Evolutionary conservation across 495 filamentous ascomycete genomes (phyloP).

Genomic region (Halenospora varia): DNA sequence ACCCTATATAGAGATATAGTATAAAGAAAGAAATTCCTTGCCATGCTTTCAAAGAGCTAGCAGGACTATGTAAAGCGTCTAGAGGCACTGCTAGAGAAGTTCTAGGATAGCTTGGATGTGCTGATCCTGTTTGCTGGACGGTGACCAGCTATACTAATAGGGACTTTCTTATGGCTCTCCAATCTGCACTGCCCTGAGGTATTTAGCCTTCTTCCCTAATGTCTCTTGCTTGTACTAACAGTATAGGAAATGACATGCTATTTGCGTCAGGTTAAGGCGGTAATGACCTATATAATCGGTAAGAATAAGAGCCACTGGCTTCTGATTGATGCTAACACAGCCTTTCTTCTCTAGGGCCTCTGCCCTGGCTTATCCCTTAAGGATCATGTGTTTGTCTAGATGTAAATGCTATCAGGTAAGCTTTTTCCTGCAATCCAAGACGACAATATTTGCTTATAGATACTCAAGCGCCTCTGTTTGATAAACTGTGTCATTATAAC

Average conservation of each 20-base stretch:
- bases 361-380: slow-evolving; percentile 18
- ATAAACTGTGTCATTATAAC: slow-evolving; percentile 25
- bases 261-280: slow-evolving; percentile 6
- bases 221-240: slow-evolving; percentile 7
- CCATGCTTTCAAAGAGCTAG: slow-evolving; percentile 2
- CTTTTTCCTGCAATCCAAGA: slow-evolving; percentile 15
- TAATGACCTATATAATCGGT: slow-evolving; percentile 6
- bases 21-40: slow-evolving; percentile 7
- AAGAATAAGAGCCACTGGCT: not conserved
- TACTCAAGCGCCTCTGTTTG: slow-evolving; percentile 11
- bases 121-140: not conserved
- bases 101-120: not conserved
- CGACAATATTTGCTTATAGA: not conserved
- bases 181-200: not conserved
- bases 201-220: not conserved
- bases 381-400: slow-evolving; percentile 18
- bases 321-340: slow-evolving; percentile 18
- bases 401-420: slow-evolving; percentile 10
- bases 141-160: not conserved
- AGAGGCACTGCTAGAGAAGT: not conserved
- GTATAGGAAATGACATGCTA: slow-evolving; percentile 12
- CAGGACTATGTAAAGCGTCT: slow-evolving; percentile 1
- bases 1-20: not conserved
- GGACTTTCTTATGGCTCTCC: not conserved
- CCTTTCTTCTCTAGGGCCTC: slow-evolving; percentile 19